A percentile compares a stretch with the other conserved stretches of the same genome.
Evolutionary conservation across 2,329 filamentous ascomycete genomes (phyloP).

Genomic region (Nakataea oryzae): DNA sequence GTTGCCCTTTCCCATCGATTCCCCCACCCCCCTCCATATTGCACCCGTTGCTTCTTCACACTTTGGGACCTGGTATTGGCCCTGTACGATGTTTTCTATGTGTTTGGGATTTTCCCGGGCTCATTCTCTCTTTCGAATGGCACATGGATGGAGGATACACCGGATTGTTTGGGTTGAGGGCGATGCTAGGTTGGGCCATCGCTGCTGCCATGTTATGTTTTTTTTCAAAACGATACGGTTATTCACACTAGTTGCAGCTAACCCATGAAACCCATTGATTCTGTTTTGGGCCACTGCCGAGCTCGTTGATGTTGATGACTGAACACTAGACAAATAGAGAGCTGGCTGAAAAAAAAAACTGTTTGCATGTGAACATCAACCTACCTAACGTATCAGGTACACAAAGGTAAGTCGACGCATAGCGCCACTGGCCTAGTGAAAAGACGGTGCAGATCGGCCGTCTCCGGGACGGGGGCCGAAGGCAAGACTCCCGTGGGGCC

Average conservation of each 20-base stretch:
- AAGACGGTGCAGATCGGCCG: background rate
- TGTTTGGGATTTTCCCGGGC: background rate
- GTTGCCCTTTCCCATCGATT: background rate
- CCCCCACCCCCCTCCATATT: background rate
- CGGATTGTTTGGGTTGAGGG: background rate
- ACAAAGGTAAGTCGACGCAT: too few species aligned
- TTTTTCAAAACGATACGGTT: background rate
- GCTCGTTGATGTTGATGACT: background rate
- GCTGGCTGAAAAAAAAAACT: too few species aligned
- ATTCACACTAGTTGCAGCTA: background rate
- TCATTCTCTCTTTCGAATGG: background rate
- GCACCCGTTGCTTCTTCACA: background rate
- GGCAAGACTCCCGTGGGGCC: background rate
- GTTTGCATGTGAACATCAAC: background rate
- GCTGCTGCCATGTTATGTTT: background rate
- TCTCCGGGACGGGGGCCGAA: background rate
- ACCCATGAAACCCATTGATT: background rate
- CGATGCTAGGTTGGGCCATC: background rate
- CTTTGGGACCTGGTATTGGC: slow-evolving; percentile 2
- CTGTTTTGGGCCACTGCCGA: background rate
- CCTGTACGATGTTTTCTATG: slow-evolving; percentile 2
- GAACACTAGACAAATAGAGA: background rate
- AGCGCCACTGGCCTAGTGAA: too few species aligned
- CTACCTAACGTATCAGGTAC: too few species aligned
- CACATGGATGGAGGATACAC: background rate